These are phyloP conservation scores for Pythium phragmitis DNA, from an alignment of 352 stramenopile species.

Conservation along the genomic window DNA sequence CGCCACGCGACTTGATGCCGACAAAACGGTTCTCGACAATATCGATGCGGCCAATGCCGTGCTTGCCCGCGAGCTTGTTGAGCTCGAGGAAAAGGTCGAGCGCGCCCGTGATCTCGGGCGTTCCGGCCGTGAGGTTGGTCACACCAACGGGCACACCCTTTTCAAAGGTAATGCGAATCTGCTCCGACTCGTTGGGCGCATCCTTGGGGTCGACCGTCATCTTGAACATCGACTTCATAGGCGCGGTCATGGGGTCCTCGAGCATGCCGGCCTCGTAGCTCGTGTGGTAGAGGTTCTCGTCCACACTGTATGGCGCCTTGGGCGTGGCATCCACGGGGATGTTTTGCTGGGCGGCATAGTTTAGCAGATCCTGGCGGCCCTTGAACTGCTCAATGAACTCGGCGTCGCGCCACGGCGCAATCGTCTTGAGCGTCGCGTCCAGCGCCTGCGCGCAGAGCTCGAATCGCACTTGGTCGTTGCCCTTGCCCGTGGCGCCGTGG, in stretches of 20 bases:
- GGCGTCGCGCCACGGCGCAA: conserved; percentile 96
- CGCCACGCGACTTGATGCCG: conserved; percentile 98
- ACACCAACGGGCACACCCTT: conserved; percentile 94
- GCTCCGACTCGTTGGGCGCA: conserved; percentile 89
- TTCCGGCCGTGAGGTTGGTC: conserved; percentile 87
- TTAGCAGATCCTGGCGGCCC: conserved; percentile 94
- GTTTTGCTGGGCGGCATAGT: conserved; percentile 95
- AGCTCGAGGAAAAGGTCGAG: conserved; percentile 97
- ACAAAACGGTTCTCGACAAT: conserved; percentile 99
- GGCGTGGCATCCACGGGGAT: conserved; percentile 97
- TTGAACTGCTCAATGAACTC: conserved; percentile 99
- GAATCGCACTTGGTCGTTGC: conserved; percentile 99
- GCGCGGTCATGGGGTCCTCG: conserved; percentile 92
- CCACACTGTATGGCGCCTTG: conserved; percentile 97
- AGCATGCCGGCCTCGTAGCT: conserved; percentile 97
- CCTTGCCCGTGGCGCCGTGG: conserved; percentile 98
- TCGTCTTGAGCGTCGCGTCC: conserved; percentile 94
- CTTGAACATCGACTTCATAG: conserved; percentile 97
- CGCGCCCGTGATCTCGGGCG: conserved; percentile 87
- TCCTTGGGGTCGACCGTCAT: conserved; percentile 96
- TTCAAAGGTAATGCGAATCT: conserved; percentile 94
- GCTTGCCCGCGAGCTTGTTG: conserved; percentile 96
- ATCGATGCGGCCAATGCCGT: conserved; percentile 97
- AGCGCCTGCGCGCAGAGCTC: conserved; percentile 98
- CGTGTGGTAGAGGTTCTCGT: conserved; percentile 99